These are phyloP conservation scores for Hortiboletus campestris DNA, from an alignment of 768 basidiomycete species.

Conservation along the genomic window DNA sequence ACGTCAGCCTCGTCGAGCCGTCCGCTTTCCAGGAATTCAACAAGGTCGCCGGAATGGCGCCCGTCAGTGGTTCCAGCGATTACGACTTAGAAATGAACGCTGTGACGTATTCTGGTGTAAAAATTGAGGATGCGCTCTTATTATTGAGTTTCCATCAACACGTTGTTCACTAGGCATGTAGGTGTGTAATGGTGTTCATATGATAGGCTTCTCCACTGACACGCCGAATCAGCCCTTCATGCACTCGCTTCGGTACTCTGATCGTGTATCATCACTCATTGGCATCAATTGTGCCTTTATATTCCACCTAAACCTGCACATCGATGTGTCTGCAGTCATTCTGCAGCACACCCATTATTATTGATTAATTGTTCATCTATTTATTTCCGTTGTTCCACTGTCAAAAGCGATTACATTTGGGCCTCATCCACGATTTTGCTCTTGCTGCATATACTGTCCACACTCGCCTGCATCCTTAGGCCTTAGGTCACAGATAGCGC, in stretches of 20 bases:
- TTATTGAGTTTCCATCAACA: conserved; percentile 74
- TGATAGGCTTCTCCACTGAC: conserved; percentile 9
- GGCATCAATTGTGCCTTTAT: conserved; percentile 8
- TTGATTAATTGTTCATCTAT: conserved; percentile 34
- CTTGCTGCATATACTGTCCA: conserved; percentile 19
- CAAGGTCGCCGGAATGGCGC: conserved; percentile 36
- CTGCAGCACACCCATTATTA: conserved; percentile 36
- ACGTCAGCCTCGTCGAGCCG: conserved; percentile 38
- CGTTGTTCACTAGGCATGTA: conserved; percentile 47
- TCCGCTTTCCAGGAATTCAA: conserved; percentile 48
- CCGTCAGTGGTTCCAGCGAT: conserved; percentile 21
- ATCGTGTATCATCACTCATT: conserved; percentile 22
- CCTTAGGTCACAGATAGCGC: conserved; percentile 13
- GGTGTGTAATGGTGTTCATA: conserved; percentile 15
- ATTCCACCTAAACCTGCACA: conserved; percentile 9
- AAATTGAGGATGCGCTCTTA: conserved; percentile 71
- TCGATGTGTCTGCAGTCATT: conserved; percentile 4
- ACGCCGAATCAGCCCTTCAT: conserved; percentile 11
- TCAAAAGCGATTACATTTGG: conserved; percentile 7
- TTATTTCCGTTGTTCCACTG: conserved; percentile 17
- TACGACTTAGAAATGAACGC: conserved; percentile 29
- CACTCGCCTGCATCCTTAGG: conserved; percentile 14
- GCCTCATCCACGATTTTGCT: conserved; percentile 7
- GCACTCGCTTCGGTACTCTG: conserved; percentile 13
- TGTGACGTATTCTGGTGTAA: conserved; percentile 49